Evolutionary conservation across 768 basidiomycete genomes (phyloP), one percentile per base, ranked within the genome.

Genomic region (Suillus weaverae): DNA sequence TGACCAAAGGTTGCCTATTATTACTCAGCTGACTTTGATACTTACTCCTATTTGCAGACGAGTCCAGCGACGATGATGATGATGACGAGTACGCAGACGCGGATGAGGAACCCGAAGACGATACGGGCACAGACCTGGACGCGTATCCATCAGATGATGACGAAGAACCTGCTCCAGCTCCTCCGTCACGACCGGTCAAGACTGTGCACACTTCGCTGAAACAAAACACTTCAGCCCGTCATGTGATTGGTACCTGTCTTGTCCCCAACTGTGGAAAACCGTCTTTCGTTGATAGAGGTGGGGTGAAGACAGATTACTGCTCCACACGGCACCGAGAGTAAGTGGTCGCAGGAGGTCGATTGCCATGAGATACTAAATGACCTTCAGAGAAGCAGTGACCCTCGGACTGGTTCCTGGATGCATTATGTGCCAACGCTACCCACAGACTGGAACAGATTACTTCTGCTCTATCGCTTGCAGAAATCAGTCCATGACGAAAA

Each of bases 311-410:
- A 55, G 81, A 82, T 54, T 89, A 86, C 69, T 89, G 88, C 69
- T 88, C 86, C 5, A 74, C 76, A 74, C 80, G 81, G 62, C 88
- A 89, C 74, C 79, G 87, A 67, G 86, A 89, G 88, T 89, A 69
- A 70, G 87, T 81, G n/a, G 33, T 30, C 22, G 60, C 65, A 53
- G 33, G 26, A 62, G 30, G 39, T 63, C 20, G 39, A 41, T 61
- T 22, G 57, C 59, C 66, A 43, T 9, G 56, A 60, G 26, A 41
- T 26, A 44, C 50, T 67, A 41, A 65, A 62, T 36, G 39, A 30
- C 65, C 62, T 70, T 59, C 65, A 89, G 88, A 74, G 86, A 89
- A 70, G 87, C 86, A 1, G 86, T 89, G 14, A 74, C 72, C 18
- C 74, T 80, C 20, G 85, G 87, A 35, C 68, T 87, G 39, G 83